Evolutionary conservation across 139 green algal species (phyloP).

Genomic region (Ettlia oleoabundans): DNA sequence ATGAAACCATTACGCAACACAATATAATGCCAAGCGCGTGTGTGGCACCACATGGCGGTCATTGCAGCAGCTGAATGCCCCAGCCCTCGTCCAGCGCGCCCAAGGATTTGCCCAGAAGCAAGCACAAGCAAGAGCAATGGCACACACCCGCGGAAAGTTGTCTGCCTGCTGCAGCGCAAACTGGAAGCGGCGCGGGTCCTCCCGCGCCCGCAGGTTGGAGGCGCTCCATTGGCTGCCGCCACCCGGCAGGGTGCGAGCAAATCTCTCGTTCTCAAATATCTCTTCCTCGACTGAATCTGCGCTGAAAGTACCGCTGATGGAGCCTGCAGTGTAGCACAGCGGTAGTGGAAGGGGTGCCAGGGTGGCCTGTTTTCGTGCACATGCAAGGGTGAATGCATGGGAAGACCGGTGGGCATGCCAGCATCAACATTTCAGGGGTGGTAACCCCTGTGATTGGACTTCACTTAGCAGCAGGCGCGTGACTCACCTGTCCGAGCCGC

Average conservation of each 20-base stretch:
- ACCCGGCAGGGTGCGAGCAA: slow-evolving; percentile 61
- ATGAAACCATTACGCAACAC: too few relatives aligned
- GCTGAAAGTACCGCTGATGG: not conserved
- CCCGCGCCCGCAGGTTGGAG: slow-evolving; percentile 3
- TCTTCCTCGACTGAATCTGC: slow-evolving; percentile 68
- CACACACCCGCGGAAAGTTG: slow-evolving; percentile 7
- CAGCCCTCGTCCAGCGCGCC: too few relatives aligned
- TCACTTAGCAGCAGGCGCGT: too few relatives aligned
- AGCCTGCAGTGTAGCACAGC: not conserved
- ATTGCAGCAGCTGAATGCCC: too few relatives aligned
- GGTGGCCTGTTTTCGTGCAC: too few relatives aligned
- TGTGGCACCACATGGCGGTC: too few relatives aligned
- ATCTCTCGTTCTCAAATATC: slow-evolving; percentile 89
- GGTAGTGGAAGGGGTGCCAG: not conserved
- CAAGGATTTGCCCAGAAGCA: too few relatives aligned
- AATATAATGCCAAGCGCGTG: too few relatives aligned
- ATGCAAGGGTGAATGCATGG: not conserved
- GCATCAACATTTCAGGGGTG: too few relatives aligned
- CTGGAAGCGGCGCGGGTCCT: slow-evolving; percentile 20
- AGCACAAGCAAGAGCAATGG: too few relatives aligned
- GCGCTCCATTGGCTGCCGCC: slow-evolving; percentile 19
- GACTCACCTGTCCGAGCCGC: slow-evolving; percentile 19
- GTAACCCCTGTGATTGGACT: too few relatives aligned
- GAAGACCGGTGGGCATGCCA: not conserved
- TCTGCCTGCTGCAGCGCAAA: slow-evolving; percentile 9